Percentiles rank a stretch among this genome's conserved stretches.
phyloP scores from a whole-genome alignment of 1,139 yeast genomes.

The Nadsonia starkeyi-henricii region DNA sequence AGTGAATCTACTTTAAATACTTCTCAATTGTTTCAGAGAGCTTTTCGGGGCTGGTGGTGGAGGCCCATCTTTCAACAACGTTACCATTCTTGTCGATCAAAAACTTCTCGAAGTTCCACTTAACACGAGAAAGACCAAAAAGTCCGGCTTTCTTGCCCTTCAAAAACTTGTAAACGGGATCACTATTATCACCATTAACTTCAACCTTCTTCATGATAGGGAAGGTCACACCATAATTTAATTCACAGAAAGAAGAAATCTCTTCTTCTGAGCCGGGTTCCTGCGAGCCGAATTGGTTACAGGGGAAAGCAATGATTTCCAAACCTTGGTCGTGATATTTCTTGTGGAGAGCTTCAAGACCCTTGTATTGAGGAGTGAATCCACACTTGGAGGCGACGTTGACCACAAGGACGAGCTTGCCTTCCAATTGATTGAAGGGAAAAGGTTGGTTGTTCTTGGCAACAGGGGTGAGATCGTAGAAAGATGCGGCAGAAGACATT shows the following conservation, averaged over 20 bases:
- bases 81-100: conserved; percentile 56
- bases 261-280: conserved; percentile 66
- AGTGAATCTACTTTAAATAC: conserved; percentile 23
- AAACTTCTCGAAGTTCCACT: conserved; percentile 96
- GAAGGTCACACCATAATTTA: conserved; percentile 71
- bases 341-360: conserved; percentile 67
- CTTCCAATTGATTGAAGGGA: conserved; percentile 58
- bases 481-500: conserved; percentile 20
- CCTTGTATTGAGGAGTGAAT: conserved; percentile 53
- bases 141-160: conserved; percentile 51
- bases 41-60: conserved; percentile 52
- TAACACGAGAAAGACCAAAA: conserved; percentile 65
- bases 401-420: conserved; percentile 81
- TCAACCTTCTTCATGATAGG: conserved; percentile 65
- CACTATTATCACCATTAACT: conserved; percentile 50
- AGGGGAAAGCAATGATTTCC: conserved; percentile 81
- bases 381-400: conserved; percentile 80
- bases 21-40: conserved; percentile 37
- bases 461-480: conserved; percentile 44
- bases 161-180: conserved; percentile 67
- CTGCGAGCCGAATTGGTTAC: conserved; percentile 80
- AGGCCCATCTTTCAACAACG: conserved; percentile 57
- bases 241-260: conserved; percentile 48
- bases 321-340: conserved; percentile 66
- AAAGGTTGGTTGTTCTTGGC: conserved; percentile 49